A percentile compares a stretch with the other conserved stretches of the same genome.
Conservation (phyloP, 192 early-diverging fungal genomes). For the Obelidium mucronatum region DNA sequence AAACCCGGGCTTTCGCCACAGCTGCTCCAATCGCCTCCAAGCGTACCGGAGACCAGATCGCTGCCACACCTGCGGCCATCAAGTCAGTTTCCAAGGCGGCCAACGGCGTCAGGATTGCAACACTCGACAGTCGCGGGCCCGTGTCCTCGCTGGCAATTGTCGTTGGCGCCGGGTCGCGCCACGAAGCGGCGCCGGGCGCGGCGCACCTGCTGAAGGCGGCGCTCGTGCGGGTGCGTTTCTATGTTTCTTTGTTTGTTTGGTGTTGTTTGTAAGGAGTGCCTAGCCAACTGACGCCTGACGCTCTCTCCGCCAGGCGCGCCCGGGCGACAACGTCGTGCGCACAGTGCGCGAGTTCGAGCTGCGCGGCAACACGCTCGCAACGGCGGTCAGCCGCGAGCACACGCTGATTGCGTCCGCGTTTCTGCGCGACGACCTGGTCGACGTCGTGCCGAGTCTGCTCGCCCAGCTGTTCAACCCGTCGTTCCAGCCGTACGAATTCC, state of each 20-base stretch:
- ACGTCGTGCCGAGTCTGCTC: conserved; percentile 74
- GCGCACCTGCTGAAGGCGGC: conserved; percentile 92
- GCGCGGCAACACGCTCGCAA: conserved; percentile 82
- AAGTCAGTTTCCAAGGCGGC: conserved; percentile 38
- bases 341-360: conserved; percentile 91
- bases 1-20: conserved; percentile 24
- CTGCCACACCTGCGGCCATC: conserved; percentile 40
- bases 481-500: conserved; percentile 88
- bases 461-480: conserved; percentile 80
- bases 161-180: conserved; percentile 85
- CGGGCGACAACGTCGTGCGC: conserved; percentile 83
- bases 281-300: not conserved
- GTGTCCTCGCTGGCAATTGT: conserved; percentile 83
- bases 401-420: conserved; percentile 88
- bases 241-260: not conserved
- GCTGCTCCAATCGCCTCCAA: conserved; percentile 37
- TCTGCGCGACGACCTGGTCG: conserved; percentile 87
- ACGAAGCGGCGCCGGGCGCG: conserved; percentile 84
- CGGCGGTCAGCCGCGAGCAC: conserved; percentile 84
- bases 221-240: conserved; percentile 79
- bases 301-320: conserved; percentile 67
- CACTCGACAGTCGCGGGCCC: conserved; percentile 72
- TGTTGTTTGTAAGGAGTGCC: not conserved
- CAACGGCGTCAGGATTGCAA: conserved; percentile 62
- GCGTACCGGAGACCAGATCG: conserved; percentile 54